Conservation (phyloP, 1,284 basidiomycete species). For the Moesziomyces parantarcticus region DNA sequence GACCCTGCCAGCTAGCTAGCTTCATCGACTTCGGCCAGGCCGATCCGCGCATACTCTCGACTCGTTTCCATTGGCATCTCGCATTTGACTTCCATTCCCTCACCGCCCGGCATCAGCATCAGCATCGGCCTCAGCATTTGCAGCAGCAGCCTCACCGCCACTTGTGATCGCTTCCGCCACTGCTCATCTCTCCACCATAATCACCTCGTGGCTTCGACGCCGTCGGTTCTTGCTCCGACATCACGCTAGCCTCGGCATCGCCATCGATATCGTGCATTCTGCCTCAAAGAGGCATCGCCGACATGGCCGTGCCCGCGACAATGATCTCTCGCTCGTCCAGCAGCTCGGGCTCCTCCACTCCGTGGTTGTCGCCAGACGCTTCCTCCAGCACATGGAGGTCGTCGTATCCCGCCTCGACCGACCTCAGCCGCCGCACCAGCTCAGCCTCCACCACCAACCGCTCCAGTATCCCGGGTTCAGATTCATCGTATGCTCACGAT, state of each 20-base stretch:
- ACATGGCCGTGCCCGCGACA: conserved; percentile 27
- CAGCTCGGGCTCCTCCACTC: conserved; percentile 36
- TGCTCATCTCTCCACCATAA: too few species aligned
- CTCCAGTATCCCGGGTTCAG: conserved; percentile 2
- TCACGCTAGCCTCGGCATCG: neutral
- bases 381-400: conserved; percentile 16
- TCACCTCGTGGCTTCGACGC: neutral
- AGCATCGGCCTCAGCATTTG: too few species aligned
- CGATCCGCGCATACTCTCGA: too few species aligned
- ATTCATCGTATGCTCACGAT: conserved; percentile 10
- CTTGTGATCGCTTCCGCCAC: too few species aligned
- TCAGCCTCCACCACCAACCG: conserved; percentile 9
- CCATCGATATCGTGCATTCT: neutral
- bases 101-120: too few species aligned
- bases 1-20: too few species aligned
- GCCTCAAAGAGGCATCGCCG: neutral
- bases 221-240: too few species aligned
- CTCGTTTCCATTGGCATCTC: too few species aligned
- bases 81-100: too few species aligned
- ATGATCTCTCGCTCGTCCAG: conserved; percentile 26
- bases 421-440: conserved; percentile 29
- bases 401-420: conserved; percentile 17
- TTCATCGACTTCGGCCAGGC: too few species aligned
- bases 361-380: conserved; percentile 35
- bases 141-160: too few species aligned